Percentiles rank a stretch among this genome's conserved stretches.
phyloP scores from a whole-genome alignment of 2,329 filamentous ascomycete species.

The Alternaria consortialis region DNA sequence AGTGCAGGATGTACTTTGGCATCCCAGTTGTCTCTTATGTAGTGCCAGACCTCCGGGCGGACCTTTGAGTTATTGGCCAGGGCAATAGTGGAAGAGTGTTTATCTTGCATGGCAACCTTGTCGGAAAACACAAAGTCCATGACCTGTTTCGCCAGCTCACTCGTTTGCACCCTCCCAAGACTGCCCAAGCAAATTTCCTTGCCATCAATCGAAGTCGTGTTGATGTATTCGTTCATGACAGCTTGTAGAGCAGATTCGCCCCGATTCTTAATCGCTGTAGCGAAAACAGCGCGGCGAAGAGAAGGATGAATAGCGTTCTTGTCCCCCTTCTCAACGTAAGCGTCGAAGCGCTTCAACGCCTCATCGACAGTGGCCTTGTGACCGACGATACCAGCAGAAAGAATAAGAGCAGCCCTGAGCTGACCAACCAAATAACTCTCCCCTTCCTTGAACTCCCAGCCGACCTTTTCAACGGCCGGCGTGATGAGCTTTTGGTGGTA shows the following conservation, averaged over 20 bases:
- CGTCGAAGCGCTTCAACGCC: conserved; percentile 79
- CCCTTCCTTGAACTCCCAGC: conserved; percentile 80
- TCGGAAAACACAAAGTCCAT: conserved; percentile 81
- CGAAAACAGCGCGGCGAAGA: conserved; percentile 81
- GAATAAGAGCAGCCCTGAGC: conserved; percentile 81
- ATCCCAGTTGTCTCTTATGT: conserved; percentile 84
- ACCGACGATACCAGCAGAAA: conserved; percentile 76
- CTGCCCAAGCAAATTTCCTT: conserved; percentile 84
- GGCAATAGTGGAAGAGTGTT: conserved; percentile 80
- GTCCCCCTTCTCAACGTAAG: conserved; percentile 75
- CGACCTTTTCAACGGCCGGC: conserved; percentile 78
- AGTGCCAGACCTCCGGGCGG: conserved; percentile 82
- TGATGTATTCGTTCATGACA: conserved; percentile 85
- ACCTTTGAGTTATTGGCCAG: conserved; percentile 77
- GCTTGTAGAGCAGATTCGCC: conserved; percentile 73
- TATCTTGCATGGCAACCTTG: conserved; percentile 84
- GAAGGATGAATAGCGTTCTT: conserved; percentile 79
- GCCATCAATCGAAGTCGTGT: conserved; percentile 85
- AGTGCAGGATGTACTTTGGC: conserved; percentile 72
- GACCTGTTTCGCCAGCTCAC: conserved; percentile 72
- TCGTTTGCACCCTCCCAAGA: conserved; percentile 76
- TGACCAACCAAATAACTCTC: conserved; percentile 86
- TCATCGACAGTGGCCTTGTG: conserved; percentile 78
- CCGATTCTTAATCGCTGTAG: conserved; percentile 78
- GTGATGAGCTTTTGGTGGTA: conserved; percentile 82